Base-by-base conservation (phyloP, 805 yeast genomes). In the Danielia reshetovae region DNA sequence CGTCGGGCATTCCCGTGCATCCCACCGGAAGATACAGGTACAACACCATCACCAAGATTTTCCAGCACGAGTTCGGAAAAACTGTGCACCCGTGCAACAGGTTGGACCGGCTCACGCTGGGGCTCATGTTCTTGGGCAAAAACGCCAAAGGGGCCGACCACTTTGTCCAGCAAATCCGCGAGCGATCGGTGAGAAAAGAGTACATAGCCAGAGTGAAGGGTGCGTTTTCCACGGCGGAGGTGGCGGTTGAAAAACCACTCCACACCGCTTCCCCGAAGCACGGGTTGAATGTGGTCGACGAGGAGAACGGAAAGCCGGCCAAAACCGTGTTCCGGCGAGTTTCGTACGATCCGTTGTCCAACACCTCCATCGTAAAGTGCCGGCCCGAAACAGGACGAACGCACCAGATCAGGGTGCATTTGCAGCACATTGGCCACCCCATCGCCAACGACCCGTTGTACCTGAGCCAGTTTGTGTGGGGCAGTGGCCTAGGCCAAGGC, bases 1-100 rank as follows among this genome's bases (percentile, higher is more conserved):
- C 98, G 0, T 74, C 93, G 4, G 97, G 98, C 0, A 72, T 93
- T 2, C 97, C 98, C 0, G 95, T 86, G 0, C 98, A 93, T 56
- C 97, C 98, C 3, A 83, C 96, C 0, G 98, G 97, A 0, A 62
- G 89, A 43, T 78, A 80, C 68, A 54, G 93, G 53, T 77, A 77
- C 59, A 76, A 81, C 55, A 77, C 95, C 0, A 74, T 86, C 14
- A 85, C 94, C 8, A 81, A 80, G 55, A 75, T 87, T 4, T 59
- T 93, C 45, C 81, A 85, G 55, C 75, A 77, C 35, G 94, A 89
- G 48, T 56, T 69, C 39, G 81, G 81, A 1, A 63, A 73, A 27
- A 60, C 63, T 2, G 90, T 83, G 2, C 96, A 88, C 54, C 66
- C 72, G 11, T 87, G 96, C 53, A 89, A 89, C 57, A 68, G 99